Evolutionary conservation across 2,329 filamentous ascomycete genomes (phyloP), one percentile per base, ranked within the genome.

Genomic region (Pseudogymnoascus sp.): DNA sequence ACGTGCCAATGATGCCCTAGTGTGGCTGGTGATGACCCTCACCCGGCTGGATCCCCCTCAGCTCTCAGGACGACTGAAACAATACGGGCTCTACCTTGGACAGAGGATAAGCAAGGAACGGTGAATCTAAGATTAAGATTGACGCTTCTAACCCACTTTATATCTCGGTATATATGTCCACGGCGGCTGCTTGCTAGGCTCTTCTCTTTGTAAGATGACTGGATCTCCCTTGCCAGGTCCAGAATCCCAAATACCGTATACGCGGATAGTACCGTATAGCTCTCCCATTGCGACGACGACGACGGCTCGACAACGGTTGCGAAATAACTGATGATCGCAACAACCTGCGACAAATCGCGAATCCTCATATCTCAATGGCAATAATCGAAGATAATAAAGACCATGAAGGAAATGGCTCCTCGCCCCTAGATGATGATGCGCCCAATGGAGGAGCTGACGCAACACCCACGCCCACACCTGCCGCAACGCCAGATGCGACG

Each of bases 401-500:
- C 51, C 51, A 57, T 19, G 10, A 57, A 34, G 51, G 51, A 57
- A 57, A 36, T 57, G 51, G 28, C 19, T 36, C 51, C 28, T 57
- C 51, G 28, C 16, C 51, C 28, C 28, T 57, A 57, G 28, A 14
- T 16, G 51, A 34, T 8, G 51, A 34, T 57, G 28, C 51, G 16
- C 51, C 28, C 28, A 57, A 34, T 57, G 51, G 51, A 57, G 8
- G 8, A 31, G 51, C 51, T 57, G 51, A 36, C 48, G n/a, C 28
- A 34, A 3, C 51, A 21, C 16, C 51, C 28, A 21, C 51, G 6
- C 51, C n/a, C 36, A 19, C 36, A 25, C 23, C 39, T 14, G 19
- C 34, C 34, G 36, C 31, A 36, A 39, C 45, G 45, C 63, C 63
- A 64, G 69, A 74, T 45, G n/a, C 69, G 73, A 79, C 66, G 74